Evolutionary conservation across 108 stramenopile species (phyloP), one percentile per base, ranked within the genome.

Genomic region (Fragilaria radians): DNA sequence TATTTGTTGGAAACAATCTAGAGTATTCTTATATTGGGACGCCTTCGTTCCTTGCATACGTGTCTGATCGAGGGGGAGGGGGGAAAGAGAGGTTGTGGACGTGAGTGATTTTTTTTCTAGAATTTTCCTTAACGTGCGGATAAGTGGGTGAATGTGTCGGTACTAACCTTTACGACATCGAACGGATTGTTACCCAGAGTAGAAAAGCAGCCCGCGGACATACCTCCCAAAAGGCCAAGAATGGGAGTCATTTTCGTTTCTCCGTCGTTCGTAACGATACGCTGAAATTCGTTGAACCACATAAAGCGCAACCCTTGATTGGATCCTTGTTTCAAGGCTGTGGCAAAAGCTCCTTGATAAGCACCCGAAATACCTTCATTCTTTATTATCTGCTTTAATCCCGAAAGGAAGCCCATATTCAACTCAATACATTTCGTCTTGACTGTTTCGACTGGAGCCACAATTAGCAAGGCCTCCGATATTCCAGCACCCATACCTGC

Each of bases 301-400:
- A 96, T 95, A 67, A 99, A 99, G 0, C 98, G 93, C 42, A 97
- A 65, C 11, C 97, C 97, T 67, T 97, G 94, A 79, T 99, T 99
- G 61, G 89, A 83, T 2, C 94, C 94, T 79, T 99, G 98, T 68
- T 99, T 99, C 72, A 95, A 58, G 5, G 95, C 89, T 18, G 98
- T 99, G 1, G 98, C 94, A 28, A 65, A 64, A 27, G 81, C 83
- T 1, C 98, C 98, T 58, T 95, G 82, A 81, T 99, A 99, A 0
- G 97, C 61, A 3, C 98, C 98, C n/a, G 54, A 62, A n/a, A 90
- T 21, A n/a, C 98, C 98, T 63, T 97, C 93, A 0, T 70, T 88
- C 24, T 66, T 66, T 27, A 93, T 56, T 53, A 99, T 96, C 34
- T 86, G 73, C 52, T 77, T 73, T 26, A 97, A 77, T 22, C 94